These are phyloP conservation scores for Phaeosphaeriaceae sp. DNA, from an alignment of 2,329 filamentous ascomycete species.

Conservation along the genomic window DNA sequence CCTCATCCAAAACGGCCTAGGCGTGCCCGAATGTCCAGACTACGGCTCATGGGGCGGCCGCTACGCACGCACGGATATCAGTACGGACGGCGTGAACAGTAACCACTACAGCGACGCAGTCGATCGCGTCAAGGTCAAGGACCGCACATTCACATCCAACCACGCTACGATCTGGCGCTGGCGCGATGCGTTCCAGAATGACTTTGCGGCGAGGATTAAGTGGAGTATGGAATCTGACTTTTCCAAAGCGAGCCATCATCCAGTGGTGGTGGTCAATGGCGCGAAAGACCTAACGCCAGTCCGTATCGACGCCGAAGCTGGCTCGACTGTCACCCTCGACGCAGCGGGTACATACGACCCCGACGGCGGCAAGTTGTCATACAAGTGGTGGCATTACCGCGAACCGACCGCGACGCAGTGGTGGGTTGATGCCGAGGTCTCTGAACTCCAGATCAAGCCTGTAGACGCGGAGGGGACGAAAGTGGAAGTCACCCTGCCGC, in stretches of 20 bases:
- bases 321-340: slow-evolving; percentile 53
- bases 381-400: slow-evolving; percentile 61
- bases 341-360: slow-evolving; percentile 58
- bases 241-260: slow-evolving; percentile 56
- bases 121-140: slow-evolving; percentile 47
- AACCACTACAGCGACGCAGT: slow-evolving; percentile 50
- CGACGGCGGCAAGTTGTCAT: slow-evolving; percentile 53
- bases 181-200: slow-evolving; percentile 61
- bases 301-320: slow-evolving; percentile 52
- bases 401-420: slow-evolving; percentile 55
- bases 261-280: slow-evolving; percentile 55
- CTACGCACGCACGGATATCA: slow-evolving; percentile 48
- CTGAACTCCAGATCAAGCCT: slow-evolving; percentile 46
- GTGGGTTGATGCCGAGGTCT: slow-evolving; percentile 51
- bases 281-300: slow-evolving; percentile 49
- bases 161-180: slow-evolving; percentile 64
- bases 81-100: slow-evolving; percentile 42
- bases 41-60: slow-evolving; percentile 62
- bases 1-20: slow-evolving; percentile 58
- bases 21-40: slow-evolving; percentile 55
- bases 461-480: slow-evolving; percentile 37
- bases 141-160: slow-evolving; percentile 49
- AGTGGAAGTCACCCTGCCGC: slow-evolving; percentile 51
- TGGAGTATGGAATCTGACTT: slow-evolving; percentile 53
- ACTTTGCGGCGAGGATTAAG: slow-evolving; percentile 59